A percentile compares a stretch with the other conserved stretches of the same genome.
Conservation (phyloP, 2,329 filamentous ascomycete species). For the Chaetomiaceae sp. region DNA sequence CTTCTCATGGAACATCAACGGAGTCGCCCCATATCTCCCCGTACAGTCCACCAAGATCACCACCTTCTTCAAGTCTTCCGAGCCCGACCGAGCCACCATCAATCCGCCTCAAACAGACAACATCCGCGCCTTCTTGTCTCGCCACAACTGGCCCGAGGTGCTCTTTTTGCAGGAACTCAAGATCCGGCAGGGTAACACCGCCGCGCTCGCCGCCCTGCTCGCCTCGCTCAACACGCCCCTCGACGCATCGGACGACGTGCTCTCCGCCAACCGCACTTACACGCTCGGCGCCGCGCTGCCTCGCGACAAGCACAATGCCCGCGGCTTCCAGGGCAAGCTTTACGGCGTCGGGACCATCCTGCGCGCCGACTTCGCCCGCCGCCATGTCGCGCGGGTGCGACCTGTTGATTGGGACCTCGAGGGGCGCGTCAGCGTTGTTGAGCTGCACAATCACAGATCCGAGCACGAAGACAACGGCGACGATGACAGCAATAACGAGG, state of each 20-base stretch:
- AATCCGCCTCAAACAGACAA: not conserved
- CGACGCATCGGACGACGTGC: conserved; percentile 1
- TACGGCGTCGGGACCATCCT: conserved; percentile 48
- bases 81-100: not conserved
- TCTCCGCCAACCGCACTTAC: conserved; percentile 13
- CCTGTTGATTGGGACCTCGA: conserved; percentile 46
- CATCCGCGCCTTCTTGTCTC: conserved; percentile 21
- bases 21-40: conserved; percentile 22
- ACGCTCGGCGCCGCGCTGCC: conserved; percentile 40
- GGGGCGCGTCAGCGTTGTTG: conserved; percentile 44
- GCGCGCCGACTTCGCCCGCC: conserved; percentile 35
- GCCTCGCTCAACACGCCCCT: conserved; percentile 20
- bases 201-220: conserved; percentile 13
- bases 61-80: conserved; percentile 22
- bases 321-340: conserved; percentile 42
- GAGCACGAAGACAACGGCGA: not conserved
- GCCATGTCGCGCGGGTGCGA: conserved; percentile 28
- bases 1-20: conserved; percentile 27
- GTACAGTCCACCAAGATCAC: conserved; percentile 19
- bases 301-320: conserved; percentile 42
- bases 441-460: conserved; percentile 25
- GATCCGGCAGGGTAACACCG: conserved; percentile 14
- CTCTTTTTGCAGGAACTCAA: conserved; percentile 27
- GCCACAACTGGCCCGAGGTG: conserved; percentile 25
- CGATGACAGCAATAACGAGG: not conserved